Percentiles rank a stretch among this genome's conserved stretches.
Conservation (phyloP, 2,329 filamentous ascomycete genomes). For the Purpureocillium lavendulum region DNA sequence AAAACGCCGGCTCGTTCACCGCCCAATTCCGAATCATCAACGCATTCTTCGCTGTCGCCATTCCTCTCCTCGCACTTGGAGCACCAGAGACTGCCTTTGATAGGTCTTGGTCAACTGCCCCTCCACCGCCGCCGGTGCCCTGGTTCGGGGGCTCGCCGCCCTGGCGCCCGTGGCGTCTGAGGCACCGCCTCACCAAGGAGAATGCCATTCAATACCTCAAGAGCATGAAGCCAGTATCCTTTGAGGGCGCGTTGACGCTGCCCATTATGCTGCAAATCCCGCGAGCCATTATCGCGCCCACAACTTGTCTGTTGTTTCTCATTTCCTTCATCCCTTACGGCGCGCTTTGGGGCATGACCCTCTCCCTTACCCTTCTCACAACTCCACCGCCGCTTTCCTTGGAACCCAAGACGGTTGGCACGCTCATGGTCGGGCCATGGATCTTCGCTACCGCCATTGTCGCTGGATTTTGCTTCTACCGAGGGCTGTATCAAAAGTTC, state of each 20-base stretch:
- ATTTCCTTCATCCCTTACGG: constrained; percentile 36
- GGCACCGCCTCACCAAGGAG: constrained; percentile 20
- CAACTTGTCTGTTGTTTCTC: constrained; percentile 35
- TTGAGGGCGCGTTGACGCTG: constrained; percentile 19
- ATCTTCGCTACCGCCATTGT: constrained; percentile 27
- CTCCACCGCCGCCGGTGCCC: constrained; percentile 9
- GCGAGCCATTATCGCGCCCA: constrained; percentile 40
- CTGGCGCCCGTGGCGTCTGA: constrained; percentile 15
- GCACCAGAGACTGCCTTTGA: constrained; percentile 46
- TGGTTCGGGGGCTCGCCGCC: constrained; percentile 8
- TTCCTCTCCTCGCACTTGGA: constrained; percentile 38
- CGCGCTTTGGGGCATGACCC: constrained; percentile 37
- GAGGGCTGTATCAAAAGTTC: constrained; percentile 21
- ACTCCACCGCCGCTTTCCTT: constrained; percentile 33
- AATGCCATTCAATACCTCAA: constrained; percentile 26
- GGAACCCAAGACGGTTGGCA: constrained; percentile 29
- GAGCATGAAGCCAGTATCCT: constrained; percentile 30
- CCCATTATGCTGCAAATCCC: constrained; percentile 33
- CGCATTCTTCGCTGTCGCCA: constrained; percentile 35
- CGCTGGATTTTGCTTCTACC: constrained; percentile 22
- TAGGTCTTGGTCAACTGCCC: constrained; percentile 20
- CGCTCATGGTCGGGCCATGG: constrained; percentile 36
- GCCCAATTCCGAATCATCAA: constrained; percentile 44
- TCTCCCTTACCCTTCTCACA: constrained; percentile 39
- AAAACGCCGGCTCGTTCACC: constrained; percentile 28